phyloP scores from a whole-genome alignment of 495 filamentous ascomycete species.

The Eremomyces bilateralis region DNA sequence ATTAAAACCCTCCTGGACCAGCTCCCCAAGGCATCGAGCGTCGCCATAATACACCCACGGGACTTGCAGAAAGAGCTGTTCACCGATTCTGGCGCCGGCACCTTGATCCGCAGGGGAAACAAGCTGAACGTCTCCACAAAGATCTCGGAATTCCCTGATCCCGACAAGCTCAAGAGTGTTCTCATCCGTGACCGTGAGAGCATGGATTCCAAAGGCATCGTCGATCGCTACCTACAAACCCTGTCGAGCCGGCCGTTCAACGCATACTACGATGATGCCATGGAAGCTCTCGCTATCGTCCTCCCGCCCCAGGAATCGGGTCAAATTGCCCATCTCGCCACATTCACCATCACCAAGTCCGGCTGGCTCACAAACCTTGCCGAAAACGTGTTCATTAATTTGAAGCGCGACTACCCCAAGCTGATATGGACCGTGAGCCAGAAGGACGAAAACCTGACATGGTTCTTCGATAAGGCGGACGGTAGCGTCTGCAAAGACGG shows the following conservation, averaged over 20 bases:
- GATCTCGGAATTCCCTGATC: conserved; percentile 58
- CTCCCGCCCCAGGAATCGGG: conserved; percentile 37
- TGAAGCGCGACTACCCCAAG: conserved; percentile 82
- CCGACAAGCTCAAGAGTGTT: conserved; percentile 56
- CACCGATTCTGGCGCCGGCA: conserved; percentile 88
- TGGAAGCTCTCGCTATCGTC: conserved; percentile 90
- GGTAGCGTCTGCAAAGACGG: conserved; percentile 69
- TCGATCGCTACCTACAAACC: conserved; percentile 68
- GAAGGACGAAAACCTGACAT: conserved; percentile 90
- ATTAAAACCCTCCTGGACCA: conserved; percentile 82
- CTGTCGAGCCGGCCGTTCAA: conserved; percentile 62
- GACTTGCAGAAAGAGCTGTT: conserved; percentile 93
- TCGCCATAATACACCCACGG: conserved; percentile 90
- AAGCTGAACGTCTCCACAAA: conserved; percentile 60
- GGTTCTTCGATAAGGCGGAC: conserved; percentile 97
- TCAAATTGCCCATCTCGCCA: conserved; percentile 55
- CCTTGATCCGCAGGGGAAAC: conserved; percentile 79
- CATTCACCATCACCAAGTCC: conserved; percentile 85
- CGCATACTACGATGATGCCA: conserved; percentile 87
- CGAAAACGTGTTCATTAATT: conserved; percentile 87
- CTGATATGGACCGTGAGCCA: conserved; percentile 94
- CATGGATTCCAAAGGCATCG: conserved; percentile 59
- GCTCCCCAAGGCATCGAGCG: conserved; percentile 77
- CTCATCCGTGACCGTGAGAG: conserved; percentile 71
- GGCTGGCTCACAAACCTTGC: conserved; percentile 91